Evolutionary conservation across 2,329 filamentous ascomycete genomes (phyloP).

Genomic region (Trichoderma sp.): DNA sequence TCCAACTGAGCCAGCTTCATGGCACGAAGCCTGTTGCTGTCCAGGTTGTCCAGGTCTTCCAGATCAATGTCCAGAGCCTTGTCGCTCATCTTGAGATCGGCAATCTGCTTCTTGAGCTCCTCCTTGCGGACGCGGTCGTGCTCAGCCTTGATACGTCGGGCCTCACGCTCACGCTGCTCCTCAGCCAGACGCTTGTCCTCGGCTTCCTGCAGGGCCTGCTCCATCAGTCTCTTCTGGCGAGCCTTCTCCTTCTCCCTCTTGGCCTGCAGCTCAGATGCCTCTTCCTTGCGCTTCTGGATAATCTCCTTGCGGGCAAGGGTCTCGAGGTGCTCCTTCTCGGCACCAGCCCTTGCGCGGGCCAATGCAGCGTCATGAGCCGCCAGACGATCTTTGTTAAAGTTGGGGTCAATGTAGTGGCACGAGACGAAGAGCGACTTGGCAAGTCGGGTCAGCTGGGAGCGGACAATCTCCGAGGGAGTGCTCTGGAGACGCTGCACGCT

Average conservation of each 20-base stretch:
- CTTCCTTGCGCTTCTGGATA: conserved; percentile 97
- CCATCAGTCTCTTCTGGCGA: conserved; percentile 79
- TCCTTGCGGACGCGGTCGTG: conserved; percentile 87
- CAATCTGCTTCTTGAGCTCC: conserved; percentile 89
- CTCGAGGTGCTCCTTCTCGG: conserved; percentile 88
- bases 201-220: conserved; percentile 85
- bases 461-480: conserved; percentile 96
- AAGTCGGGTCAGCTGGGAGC: conserved; percentile 88
- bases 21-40: conserved; percentile 85
- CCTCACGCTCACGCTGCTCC: conserved; percentile 88
- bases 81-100: conserved; percentile 85
- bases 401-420: conserved; percentile 92
- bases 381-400: conserved; percentile 78
- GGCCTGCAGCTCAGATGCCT: conserved; percentile 84
- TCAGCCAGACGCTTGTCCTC: conserved; percentile 87
- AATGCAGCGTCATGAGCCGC: conserved; percentile 80
- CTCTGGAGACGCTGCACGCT: conserved; percentile 94
- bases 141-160: conserved; percentile 82
- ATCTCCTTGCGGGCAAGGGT: conserved; percentile 83
- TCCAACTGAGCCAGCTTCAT: conserved; percentile 96
- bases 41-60: conserved; percentile 80
- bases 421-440: conserved; percentile 90
- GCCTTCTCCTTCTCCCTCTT: conserved; percentile 92
- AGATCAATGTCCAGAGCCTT: conserved; percentile 76
- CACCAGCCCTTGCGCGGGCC: conserved; percentile 78